A percentile compares a stretch with the other conserved stretches of the same genome.
These are phyloP conservation scores for Polyplosphaeria fusca DNA, from an alignment of 495 filamentous ascomycete genomes.

Conservation along the genomic window DNA sequence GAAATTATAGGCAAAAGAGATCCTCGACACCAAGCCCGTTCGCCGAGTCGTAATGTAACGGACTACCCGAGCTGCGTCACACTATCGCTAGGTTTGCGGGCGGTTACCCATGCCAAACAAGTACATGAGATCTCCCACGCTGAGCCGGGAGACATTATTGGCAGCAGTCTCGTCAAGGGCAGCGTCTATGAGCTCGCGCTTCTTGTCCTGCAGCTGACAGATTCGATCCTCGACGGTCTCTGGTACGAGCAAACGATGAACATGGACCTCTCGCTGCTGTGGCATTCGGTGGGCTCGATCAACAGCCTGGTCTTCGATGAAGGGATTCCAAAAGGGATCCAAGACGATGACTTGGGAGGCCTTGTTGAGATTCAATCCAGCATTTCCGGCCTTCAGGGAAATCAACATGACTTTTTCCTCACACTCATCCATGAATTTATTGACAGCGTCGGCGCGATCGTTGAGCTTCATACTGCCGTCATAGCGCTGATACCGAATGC, in stretches of 20 bases:
- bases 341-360: constrained; percentile 87
- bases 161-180: constrained; percentile 79
- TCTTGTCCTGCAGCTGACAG: constrained; percentile 76
- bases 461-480: constrained; percentile 76
- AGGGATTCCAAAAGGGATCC: constrained; percentile 97
- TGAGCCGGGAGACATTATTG: constrained; percentile 60
- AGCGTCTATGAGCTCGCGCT: constrained; percentile 70
- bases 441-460: constrained; percentile 67
- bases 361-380: constrained; percentile 83
- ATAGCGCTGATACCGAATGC: constrained; percentile 70
- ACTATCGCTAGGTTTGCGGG: no score
- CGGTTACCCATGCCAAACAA: constrained; percentile 23
- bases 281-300: constrained; percentile 92
- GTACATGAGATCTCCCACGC: constrained; percentile 54
- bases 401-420: constrained; percentile 76
- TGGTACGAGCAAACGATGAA: constrained; percentile 75
- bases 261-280: constrained; percentile 68
- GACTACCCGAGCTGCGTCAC: no score
- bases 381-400: constrained; percentile 86
- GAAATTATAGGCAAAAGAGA: no score
- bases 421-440: constrained; percentile 65
- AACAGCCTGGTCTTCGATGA: constrained; percentile 89
- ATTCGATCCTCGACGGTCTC: constrained; percentile 91
- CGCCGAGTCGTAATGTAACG: no score
- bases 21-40: no score